Evolutionary conservation across 1,284 basidiomycete genomes (phyloP), one percentile per base, ranked within the genome.

Genomic region (Malassezia obtusa): DNA sequence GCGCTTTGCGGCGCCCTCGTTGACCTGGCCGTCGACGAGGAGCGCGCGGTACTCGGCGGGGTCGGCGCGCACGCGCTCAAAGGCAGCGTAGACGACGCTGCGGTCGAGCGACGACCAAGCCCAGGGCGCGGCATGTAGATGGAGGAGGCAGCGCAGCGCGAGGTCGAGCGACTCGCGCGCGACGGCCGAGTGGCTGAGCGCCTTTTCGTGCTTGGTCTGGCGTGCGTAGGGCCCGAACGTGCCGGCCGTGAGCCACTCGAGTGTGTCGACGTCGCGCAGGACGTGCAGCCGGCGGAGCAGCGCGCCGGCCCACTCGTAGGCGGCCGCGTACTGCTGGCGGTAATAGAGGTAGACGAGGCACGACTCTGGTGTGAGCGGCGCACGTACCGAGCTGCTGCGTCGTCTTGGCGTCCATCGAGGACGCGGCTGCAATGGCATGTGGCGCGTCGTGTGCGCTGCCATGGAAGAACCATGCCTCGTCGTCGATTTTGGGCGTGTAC

Each of bases 391-490:
- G 30, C 6, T 35, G 40, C 31, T 49, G 43, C n/a, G 46, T 28
- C 15, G 52, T 35, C 17, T 44, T 44, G 15, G 40, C 26, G 26
- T 55, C 41, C 33, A 51, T 45, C 22, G 35, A 24, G 2, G 4
- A 4, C 9, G 25, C 37, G 2, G 6, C 10, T n/a, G 9, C 8
- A 3, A 45, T 17, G 9, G 17, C 24, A 12, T 3, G 2, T 6
- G 45, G 37, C 1, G 21, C 24, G 35, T 46, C 26, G 2, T 26
- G 17, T 1, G 44, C n/a, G 25, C 33, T 32, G 1, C 45, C 39
- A 11, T 30, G n/a, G 11, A 50, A 30, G n/a, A 50, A 56, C 53
- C 53, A 56, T 19, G 32, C 53, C 19, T 56, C 44, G 9, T 32
- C 30, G 24, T 56, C 53, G 5, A 40, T 12, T 32, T 56, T 56